Evolutionary conservation across 352 stramenopile genomes (phyloP), one percentile per base, ranked within the genome.

Genomic region (Hyaloperonospora brassicae): DNA sequence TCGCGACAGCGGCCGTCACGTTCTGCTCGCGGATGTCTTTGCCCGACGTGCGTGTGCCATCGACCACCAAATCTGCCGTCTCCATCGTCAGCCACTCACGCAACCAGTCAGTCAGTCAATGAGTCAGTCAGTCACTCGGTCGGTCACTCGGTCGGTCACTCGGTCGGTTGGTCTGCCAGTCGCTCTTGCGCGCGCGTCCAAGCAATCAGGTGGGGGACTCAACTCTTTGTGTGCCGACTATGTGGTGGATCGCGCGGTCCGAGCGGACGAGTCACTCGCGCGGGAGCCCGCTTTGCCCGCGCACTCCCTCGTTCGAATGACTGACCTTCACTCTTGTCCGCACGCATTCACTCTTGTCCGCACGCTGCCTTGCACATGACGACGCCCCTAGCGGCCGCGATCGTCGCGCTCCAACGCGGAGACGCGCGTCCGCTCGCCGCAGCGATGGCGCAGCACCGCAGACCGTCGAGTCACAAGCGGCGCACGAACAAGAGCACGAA

Each of bases 1-100:
- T 98, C 34, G 97, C 96, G 63, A 98, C 83, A 2, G 95, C 95
- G 24, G 97, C 97, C 50, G 95, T 99, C 44, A 99, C 95, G 59
- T 98, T 98, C 76, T 95, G 85, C 57, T 95, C 91, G 39, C 92
- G 86, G 61, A 98, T 87, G 59, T 98, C 92, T 66, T 96, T 89
- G 64, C 90, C 90, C 45, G 89, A 92, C 64, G 87, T 94, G 56
- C 88, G 81, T 67, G 84, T 92, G 57, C 89, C 88, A 66, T 96
- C 84, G 50, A 96, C 84, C 43, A 94, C 82, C n/a, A 92, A 70
- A 65, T 94, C 84, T 41, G 79, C 70, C 44, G 77, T 88, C 61
- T 84, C 73, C 73, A 82, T 81, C 3, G 21, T 69, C 53, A 25
- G 10, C 38, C 22, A 36, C 36, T 50, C 40, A 23, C 23, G 41